Evolutionary conservation across 2,329 filamentous ascomycete species (phyloP).

Genomic region (Dryadomyces sulphureus): DNA sequence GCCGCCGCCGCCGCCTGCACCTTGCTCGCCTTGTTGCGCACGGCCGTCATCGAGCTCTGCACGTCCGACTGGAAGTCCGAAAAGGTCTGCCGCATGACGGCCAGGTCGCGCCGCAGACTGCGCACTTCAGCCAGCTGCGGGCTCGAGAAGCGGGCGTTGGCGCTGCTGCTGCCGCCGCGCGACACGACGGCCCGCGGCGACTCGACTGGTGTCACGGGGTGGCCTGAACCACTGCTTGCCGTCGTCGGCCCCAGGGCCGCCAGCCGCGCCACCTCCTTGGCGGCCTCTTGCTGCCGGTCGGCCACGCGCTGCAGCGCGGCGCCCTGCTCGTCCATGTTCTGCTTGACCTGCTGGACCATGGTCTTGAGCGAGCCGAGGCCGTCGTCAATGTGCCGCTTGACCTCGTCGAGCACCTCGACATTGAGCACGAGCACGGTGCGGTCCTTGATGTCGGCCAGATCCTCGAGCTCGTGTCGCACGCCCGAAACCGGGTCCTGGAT

Average conservation of each 20-base stretch:
- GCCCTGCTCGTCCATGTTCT: constrained; percentile 70
- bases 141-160: constrained; percentile 16
- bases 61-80: constrained; percentile 82
- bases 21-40: constrained; percentile 66
- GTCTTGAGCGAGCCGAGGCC: constrained; percentile 66
- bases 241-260: constrained; percentile 24
- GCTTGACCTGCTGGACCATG: constrained; percentile 75
- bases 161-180: too few relatives aligned
- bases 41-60: constrained; percentile 68
- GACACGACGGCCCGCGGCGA: too few relatives aligned
- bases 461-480: constrained; percentile 91
- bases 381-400: constrained; percentile 92
- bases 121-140: constrained; percentile 66
- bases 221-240: neutral
- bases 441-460: constrained; percentile 85
- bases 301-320: constrained; percentile 73
- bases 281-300: constrained; percentile 77
- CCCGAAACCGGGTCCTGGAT: constrained; percentile 93
- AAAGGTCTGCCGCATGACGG: constrained; percentile 84
- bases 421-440: constrained; percentile 90
- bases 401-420: constrained; percentile 83
- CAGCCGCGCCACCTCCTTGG: constrained; percentile 64
- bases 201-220: too few relatives aligned
- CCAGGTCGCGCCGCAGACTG: constrained; percentile 71
- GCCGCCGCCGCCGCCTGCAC: constrained; percentile 64